These are phyloP conservation scores for Apiospora saccharicola DNA, from an alignment of 2,329 filamentous ascomycete genomes.

Conservation along the genomic window DNA sequence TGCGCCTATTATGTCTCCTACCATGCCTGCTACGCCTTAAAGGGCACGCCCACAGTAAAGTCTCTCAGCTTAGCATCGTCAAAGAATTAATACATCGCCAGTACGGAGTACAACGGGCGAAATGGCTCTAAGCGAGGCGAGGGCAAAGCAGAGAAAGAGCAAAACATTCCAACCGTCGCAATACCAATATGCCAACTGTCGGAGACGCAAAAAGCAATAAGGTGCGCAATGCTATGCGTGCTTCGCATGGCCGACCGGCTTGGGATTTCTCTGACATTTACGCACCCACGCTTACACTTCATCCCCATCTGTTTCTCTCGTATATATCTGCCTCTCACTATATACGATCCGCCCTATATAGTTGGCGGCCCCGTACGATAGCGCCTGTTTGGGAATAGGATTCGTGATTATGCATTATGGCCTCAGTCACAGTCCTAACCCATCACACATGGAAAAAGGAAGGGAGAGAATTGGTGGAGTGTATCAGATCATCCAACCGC, in stretches of 20 bases:
- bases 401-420: conserved; percentile 6
- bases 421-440: background rate
- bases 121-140: background rate
- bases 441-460: background rate
- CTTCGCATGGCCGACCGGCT: conserved; percentile 4
- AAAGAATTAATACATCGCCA: background rate
- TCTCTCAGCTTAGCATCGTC: conserved; percentile 13
- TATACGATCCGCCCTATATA: conserved; percentile 8
- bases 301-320: background rate
- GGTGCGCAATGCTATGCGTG: background rate
- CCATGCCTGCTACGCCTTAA: background rate
- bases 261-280: background rate
- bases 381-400: conserved; percentile 18
- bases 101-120: background rate
- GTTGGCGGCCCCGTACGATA: background rate
- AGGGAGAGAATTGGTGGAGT: background rate
- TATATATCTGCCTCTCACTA: background rate
- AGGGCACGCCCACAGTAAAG: conserved; percentile 4
- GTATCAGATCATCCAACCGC: conserved; percentile 10
- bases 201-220: background rate
- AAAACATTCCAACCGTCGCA: conserved; percentile 7
- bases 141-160: background rate
- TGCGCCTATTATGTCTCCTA: conserved; percentile 8
- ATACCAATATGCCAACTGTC: background rate
- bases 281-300: background rate